Conservation (phyloP, 164 flowering plant species). For the Aristolochia californica region DNA sequence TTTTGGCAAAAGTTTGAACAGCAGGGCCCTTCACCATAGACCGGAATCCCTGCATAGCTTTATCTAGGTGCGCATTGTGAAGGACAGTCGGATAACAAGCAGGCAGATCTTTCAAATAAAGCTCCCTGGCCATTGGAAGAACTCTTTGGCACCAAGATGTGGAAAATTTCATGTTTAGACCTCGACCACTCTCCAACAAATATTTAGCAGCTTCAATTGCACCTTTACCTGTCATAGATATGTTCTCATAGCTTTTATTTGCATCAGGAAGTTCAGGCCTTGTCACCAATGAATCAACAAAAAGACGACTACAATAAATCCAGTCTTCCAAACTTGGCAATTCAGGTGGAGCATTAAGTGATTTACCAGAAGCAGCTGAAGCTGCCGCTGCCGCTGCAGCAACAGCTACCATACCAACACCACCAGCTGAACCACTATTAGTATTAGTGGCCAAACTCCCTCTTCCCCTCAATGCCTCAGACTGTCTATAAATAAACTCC, state of each 20-base stretch:
- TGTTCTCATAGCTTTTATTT: conserved; percentile 27
- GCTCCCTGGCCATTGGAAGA: conserved; percentile 68
- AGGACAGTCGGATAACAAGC: conserved; percentile 60
- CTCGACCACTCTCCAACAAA: conserved; percentile 52
- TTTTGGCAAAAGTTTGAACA: conserved; percentile 37
- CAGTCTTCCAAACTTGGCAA: conserved; percentile 68
- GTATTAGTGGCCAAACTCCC: conserved; percentile 45
- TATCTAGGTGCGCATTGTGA: conserved; percentile 59
- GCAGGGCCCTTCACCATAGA: conserved; percentile 87
- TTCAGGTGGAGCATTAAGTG: conserved; percentile 40
- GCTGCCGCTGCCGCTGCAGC: conserved; percentile 92
- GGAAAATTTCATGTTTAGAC: conserved; percentile 63
- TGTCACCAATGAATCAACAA: conserved; percentile 47
- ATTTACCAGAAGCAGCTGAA: conserved; percentile 66
- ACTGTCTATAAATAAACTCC: conserved; percentile 65
- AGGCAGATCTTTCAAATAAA: conserved; percentile 68
- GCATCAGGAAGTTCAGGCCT: conserved; percentile 31
- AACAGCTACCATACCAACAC: conserved; percentile 86
- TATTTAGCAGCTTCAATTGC: conserved; percentile 40
- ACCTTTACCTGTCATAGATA: conserved; percentile 26
- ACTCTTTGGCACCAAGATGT: conserved; percentile 71
- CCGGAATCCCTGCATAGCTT: conserved; percentile 55
- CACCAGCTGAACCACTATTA: conserved; percentile 64
- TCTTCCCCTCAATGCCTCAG: conserved; percentile 72
- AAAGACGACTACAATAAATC: conserved; percentile 50